Percentiles rank a stretch among this genome's conserved stretches.
These are phyloP conservation scores for Sporothrix brunneoviolacea DNA, from an alignment of 2,329 filamentous ascomycete species.

Conservation along the genomic window DNA sequence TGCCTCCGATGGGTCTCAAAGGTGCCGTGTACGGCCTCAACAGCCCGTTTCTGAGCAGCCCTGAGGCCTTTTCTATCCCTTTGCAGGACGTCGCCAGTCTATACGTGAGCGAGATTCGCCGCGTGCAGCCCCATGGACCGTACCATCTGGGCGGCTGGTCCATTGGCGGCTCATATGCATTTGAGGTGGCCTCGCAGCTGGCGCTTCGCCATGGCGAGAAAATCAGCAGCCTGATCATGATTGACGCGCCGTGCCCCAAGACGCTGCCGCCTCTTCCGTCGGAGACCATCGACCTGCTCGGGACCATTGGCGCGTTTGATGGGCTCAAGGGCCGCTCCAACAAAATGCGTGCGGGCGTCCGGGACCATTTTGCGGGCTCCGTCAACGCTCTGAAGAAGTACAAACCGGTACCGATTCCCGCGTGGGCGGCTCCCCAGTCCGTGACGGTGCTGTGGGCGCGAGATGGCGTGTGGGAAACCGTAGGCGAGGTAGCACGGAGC, in stretches of 20 bases:
- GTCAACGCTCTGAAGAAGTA: slow-evolving; percentile 5
- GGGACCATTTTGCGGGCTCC: slow-evolving; percentile 4
- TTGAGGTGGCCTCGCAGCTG: slow-evolving; percentile 4
- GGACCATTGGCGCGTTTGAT: not conserved
- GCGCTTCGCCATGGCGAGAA: not conserved
- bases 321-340: not conserved
- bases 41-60: not conserved
- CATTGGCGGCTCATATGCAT: slow-evolving; percentile 2
- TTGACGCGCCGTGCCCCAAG: not conserved
- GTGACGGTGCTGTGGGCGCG: not conserved
- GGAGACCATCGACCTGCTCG: not conserved
- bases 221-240: not conserved
- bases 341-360: not conserved
- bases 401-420: not conserved
- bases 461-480: slow-evolving; percentile 12
- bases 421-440: not conserved
- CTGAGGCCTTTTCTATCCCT: not conserved
- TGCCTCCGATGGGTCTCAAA: not conserved
- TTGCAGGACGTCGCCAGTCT: not conserved
- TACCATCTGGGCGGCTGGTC: slow-evolving; percentile 5
- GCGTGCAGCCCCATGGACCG: not conserved
- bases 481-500: not conserved
- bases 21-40: slow-evolving; percentile 10
- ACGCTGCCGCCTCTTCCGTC: not conserved
- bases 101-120: not conserved